Percentiles rank a stretch among this genome's conserved stretches.
These are phyloP conservation scores for Fusarium sulawesiense DNA, from an alignment of 2,329 filamentous ascomycete species.

Conservation along the genomic window DNA sequence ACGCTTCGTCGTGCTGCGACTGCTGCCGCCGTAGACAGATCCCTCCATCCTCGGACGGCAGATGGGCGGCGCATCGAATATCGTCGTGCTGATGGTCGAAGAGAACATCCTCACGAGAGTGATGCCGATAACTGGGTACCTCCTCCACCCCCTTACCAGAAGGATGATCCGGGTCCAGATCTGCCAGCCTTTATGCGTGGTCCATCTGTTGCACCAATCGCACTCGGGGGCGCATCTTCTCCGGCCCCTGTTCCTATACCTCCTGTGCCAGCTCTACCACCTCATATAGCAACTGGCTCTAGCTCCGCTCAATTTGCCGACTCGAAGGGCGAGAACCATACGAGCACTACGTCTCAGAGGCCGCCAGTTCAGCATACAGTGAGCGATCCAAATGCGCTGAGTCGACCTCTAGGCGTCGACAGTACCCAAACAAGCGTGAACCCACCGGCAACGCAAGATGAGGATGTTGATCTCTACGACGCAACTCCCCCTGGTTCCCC, in stretches of 20 bases:
- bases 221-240: slow-evolving; percentile 42
- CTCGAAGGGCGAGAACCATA: slow-evolving; percentile 17
- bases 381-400: slow-evolving; percentile 52
- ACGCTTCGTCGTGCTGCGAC: slow-evolving; percentile 79
- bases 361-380: slow-evolving; percentile 50
- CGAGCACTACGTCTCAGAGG: slow-evolving; percentile 21
- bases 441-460: slow-evolving; percentile 44
- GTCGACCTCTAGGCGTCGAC: slow-evolving; percentile 43
- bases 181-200: slow-evolving; percentile 67
- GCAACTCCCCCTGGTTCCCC: slow-evolving; percentile 61
- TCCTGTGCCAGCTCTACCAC: slow-evolving; percentile 19
- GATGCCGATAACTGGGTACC: slow-evolving; percentile 91
- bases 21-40: slow-evolving; percentile 79
- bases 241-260: slow-evolving; percentile 36
- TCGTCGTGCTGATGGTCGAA: slow-evolving; percentile 74
- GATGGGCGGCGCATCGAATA: slow-evolving; percentile 69
- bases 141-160: slow-evolving; percentile 83
- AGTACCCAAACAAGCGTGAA: slow-evolving; percentile 49
- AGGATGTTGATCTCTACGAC: slow-evolving; percentile 60
- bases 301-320: slow-evolving; percentile 2
- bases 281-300: not conserved
- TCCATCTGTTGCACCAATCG: slow-evolving; percentile 54
- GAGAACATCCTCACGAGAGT: slow-evolving; percentile 84
- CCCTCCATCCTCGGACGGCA: slow-evolving; percentile 69
- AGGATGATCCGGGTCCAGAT: slow-evolving; percentile 67